Conservation (phyloP, 129 eudicot genomes). For the Flaveria robusta region DNA sequence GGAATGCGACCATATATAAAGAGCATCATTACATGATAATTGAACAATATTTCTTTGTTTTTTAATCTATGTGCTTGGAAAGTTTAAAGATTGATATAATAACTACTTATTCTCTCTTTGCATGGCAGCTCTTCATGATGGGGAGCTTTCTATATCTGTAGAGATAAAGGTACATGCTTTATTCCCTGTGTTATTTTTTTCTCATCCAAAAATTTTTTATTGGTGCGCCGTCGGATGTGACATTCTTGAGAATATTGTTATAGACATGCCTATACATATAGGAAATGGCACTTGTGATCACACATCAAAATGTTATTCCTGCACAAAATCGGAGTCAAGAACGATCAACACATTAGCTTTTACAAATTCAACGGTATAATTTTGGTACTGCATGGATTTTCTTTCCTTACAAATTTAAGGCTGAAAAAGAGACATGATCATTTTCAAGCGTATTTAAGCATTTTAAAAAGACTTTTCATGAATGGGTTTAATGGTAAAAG, state of each 20-base stretch:
- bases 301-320: background rate
- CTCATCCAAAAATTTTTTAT: background rate
- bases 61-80: background rate
- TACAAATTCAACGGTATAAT: background rate
- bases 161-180: constrained; percentile 77
- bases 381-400: background rate
- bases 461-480: background rate
- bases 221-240: background rate
- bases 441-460: constrained; percentile 7
- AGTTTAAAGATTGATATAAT: background rate
- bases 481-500: background rate
- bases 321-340: background rate
- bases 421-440: constrained; percentile 3
- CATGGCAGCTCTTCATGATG: constrained; percentile 51
- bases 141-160: constrained; percentile 67
- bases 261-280: constrained; percentile 9
- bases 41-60: background rate
- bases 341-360: background rate
- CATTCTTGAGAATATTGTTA: constrained; percentile 3
- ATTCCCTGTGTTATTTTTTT: background rate
- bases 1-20: background rate
- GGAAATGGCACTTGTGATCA: background rate
- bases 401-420: constrained; percentile 4
- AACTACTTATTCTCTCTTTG: constrained; percentile 21
- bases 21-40: constrained; percentile 8